Evolutionary conservation across 345 rosid genomes (phyloP), one percentile per base, ranked within the genome.

Genomic region (Gynandropsis gynandra): DNA sequence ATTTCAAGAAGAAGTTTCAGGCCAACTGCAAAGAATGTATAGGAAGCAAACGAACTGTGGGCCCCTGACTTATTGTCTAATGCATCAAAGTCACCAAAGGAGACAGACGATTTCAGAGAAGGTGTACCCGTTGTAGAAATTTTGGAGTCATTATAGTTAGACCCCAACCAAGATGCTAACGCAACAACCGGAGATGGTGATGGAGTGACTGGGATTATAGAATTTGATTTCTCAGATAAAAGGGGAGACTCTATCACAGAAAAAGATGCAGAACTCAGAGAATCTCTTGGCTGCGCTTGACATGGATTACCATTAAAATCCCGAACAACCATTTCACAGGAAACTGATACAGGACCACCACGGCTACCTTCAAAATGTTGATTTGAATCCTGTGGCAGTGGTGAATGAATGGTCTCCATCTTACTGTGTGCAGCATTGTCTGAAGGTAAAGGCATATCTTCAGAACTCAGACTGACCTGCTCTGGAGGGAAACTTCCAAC

Each of bases 401-500:
- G 59, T 54, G 74, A 40, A 54, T 61, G 47, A 53, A 64, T 70
- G 44, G 47, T 66, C 45, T 66, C 82, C 63, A 49, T 41, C 67
- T 79, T 85, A 66, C 78, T 81, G 65, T 72, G 69, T 45, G 44
- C 65, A 21, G 58, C 46, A 61, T 54, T 50, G 66, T 72, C 80
- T 63, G 74, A 52, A 41, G 81, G 52, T 38, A 67, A 43, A 45
- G 70, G 65, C 55, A 64, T 69, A 56, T 81, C 97, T 73, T 88
- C 95, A 46, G 92, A 88, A 71, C 95, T 71, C 66, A 90, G 61
- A 74, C 97, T 85, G 61, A 68, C 80, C 69, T 81, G 95, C 52
- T 69, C 95, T 51, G 76, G 90, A 49, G 92, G 94, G 54, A 78
- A 88, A 86, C 97, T 88, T 67, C 90, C 87, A 56, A 73, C 67